Conservation (phyloP, 805 yeast genomes). For the Clavispora vitiphila region DNA sequence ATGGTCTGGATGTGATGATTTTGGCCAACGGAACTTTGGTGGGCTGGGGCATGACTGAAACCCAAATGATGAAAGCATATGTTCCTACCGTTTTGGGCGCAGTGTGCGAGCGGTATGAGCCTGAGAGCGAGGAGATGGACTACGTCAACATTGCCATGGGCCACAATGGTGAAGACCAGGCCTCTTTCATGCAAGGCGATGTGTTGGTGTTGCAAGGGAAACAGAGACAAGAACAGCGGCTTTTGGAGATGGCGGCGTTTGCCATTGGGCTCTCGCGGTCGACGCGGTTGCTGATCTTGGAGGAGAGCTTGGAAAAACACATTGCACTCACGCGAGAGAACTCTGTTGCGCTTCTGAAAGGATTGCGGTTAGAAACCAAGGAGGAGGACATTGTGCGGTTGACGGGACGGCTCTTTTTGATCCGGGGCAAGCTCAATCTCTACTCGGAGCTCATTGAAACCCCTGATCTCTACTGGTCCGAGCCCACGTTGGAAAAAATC, state of each 20-base stretch:
- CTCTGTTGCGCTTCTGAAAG: slow-evolving; percentile 63
- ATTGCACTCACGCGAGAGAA: slow-evolving; percentile 57
- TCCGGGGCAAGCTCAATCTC: slow-evolving; percentile 78
- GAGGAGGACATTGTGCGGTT: slow-evolving; percentile 60
- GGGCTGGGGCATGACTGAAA: slow-evolving; percentile 76
- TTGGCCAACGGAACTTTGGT: slow-evolving; percentile 75
- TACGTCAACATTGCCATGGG: slow-evolving; percentile 45
- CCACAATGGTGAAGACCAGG: slow-evolving; percentile 24
- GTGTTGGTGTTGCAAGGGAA: slow-evolving; percentile 59
- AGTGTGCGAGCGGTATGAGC: slow-evolving; percentile 33
- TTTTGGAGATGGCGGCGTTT: slow-evolving; percentile 81
- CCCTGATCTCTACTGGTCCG: slow-evolving; percentile 92
- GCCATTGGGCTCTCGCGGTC: slow-evolving; percentile 84
- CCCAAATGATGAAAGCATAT: slow-evolving; percentile 39
- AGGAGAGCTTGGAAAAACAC: slow-evolving; percentile 64
- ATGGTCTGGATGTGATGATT: slow-evolving; percentile 51
- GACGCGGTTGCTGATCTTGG: slow-evolving; percentile 78
- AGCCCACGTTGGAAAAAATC: slow-evolving; percentile 74
- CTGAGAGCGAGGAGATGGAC: slow-evolving; percentile 87
- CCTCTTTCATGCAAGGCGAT: slow-evolving; percentile 56
- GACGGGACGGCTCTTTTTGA: slow-evolving; percentile 69
- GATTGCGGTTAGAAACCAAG: slow-evolving; percentile 39
- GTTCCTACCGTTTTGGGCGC: slow-evolving; percentile 50
- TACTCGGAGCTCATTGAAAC: slow-evolving; percentile 88
- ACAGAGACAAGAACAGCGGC: slow-evolving; percentile 32